Percentiles rank a stretch among this genome's conserved stretches.
Evolutionary conservation across 2,329 filamentous ascomycete genomes (phyloP).

Genomic region (Penicillium brevicompactum): DNA sequence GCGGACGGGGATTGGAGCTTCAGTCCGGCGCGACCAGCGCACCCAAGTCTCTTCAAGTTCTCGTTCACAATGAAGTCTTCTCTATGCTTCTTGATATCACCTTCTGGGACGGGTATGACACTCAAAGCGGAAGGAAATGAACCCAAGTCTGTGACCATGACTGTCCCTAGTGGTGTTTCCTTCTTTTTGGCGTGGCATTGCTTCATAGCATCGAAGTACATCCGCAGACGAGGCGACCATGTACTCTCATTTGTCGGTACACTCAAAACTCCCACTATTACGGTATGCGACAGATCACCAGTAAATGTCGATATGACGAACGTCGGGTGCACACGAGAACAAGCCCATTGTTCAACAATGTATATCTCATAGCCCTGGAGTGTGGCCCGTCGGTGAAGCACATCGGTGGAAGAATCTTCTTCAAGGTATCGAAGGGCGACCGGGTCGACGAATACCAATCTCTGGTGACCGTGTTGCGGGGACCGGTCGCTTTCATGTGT

Average conservation of each 20-base stretch:
- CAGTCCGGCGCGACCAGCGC: constrained; percentile 84
- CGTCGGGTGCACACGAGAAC: constrained; percentile 85
- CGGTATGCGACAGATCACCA: constrained; percentile 75
- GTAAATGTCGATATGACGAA: constrained; percentile 93
- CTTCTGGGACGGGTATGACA: constrained; percentile 86
- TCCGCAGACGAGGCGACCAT: constrained; percentile 77
- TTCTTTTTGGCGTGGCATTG: constrained; percentile 83
- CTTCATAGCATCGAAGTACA: constrained; percentile 84
- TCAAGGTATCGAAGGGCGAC: constrained; percentile 76
- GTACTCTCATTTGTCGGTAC: constrained; percentile 76
- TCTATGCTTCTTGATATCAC: constrained; percentile 77
- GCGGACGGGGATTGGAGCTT: constrained; percentile 75
- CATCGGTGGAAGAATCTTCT: constrained; percentile 74
- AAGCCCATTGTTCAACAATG: constrained; percentile 96
- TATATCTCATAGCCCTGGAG: constrained; percentile 90
- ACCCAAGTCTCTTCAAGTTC: constrained; percentile 86
- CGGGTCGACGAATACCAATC: constrained; percentile 66
- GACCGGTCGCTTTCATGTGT: constrained; percentile 16
- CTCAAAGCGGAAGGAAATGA: constrained; percentile 89
- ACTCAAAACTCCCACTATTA: constrained; percentile 78
- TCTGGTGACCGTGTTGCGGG: constrained; percentile 49
- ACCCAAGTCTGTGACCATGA: constrained; percentile 94
- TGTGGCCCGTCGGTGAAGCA: constrained; percentile 70
- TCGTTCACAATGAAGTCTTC: constrained; percentile 92
- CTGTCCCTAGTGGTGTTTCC: constrained; percentile 76